Evolutionary conservation across 306 rosid species (phyloP).

Genomic region (Arachis hypogaea): DNA sequence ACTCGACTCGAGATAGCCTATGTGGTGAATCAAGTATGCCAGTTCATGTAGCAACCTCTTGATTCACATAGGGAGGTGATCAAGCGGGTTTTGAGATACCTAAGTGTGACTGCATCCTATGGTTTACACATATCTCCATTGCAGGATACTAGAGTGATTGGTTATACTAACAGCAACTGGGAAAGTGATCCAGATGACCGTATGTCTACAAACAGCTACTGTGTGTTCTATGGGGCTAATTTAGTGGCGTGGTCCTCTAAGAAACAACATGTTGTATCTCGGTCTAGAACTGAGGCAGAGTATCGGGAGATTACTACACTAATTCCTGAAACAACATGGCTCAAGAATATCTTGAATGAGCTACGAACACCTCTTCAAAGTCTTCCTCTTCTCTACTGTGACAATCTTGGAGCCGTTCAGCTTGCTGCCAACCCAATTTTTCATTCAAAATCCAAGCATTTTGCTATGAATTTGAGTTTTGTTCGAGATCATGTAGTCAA

Average conservation of each 20-base stretch:
- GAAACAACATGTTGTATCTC: background rate
- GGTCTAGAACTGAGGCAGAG: background rate
- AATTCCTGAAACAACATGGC: too few species aligned
- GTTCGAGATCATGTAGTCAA: too few species aligned
- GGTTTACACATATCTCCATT: background rate
- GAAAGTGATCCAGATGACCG: background rate
- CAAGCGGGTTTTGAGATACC: background rate
- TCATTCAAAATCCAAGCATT: too few species aligned
- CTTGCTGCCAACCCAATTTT: too few species aligned
- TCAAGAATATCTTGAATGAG: too few species aligned
- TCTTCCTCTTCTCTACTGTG: too few species aligned
- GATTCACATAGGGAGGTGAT: background rate
- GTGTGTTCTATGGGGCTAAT: background rate
- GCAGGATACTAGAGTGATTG: too few species aligned
- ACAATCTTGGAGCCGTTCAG: too few species aligned
- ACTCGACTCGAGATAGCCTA: background rate
- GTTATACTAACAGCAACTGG: background rate
- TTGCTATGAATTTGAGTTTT: too few species aligned
- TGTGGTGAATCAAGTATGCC: background rate
- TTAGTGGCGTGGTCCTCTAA: too few species aligned
- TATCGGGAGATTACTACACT: background rate
- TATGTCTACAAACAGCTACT: background rate
- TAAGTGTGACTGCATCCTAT: too few species aligned
- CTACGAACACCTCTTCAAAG: too few species aligned
- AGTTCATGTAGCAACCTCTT: background rate